Evolutionary conservation across 805 yeast genomes (phyloP).

Genomic region (Metschnikowia vanudenii): DNA sequence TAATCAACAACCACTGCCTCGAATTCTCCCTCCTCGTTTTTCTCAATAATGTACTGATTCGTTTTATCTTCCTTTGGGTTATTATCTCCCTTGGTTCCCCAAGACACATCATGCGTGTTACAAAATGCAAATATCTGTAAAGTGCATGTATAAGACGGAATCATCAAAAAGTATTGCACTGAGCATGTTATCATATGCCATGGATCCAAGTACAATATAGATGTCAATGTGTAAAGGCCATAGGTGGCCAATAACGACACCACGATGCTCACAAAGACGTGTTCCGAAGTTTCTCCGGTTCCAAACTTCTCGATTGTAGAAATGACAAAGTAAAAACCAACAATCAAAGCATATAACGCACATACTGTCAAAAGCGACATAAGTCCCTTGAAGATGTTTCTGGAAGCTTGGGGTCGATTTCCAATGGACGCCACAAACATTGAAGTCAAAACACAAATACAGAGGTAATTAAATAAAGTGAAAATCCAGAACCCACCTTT

Average conservation of each 20-base stretch:
- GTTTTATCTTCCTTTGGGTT: slow-evolving; percentile 59
- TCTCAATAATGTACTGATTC: slow-evolving; percentile 79
- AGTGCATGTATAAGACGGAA: slow-evolving; percentile 90
- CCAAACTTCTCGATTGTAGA: slow-evolving; percentile 46
- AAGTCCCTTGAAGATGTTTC: slow-evolving; percentile 66
- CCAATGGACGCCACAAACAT: slow-evolving; percentile 94
- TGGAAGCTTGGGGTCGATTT: slow-evolving; percentile 96
- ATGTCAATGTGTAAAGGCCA: slow-evolving; percentile 81
- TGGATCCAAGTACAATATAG: slow-evolving; percentile 85
- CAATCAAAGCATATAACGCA: slow-evolving; percentile 74
- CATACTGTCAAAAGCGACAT: slow-evolving; percentile 74
- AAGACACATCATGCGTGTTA: slow-evolving; percentile 95
- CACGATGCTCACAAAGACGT: slow-evolving; percentile 70
- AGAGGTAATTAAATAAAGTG: slow-evolving; percentile 80
- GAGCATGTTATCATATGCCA: slow-evolving; percentile 94
- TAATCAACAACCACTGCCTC: slow-evolving; percentile 81
- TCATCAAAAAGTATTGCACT: slow-evolving; percentile 79
- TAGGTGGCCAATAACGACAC: slow-evolving; percentile 87
- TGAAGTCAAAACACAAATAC: slow-evolving; percentile 80
- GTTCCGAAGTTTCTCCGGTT: slow-evolving; percentile 41
- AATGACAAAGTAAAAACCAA: slow-evolving; percentile 79
- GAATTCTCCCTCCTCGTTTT: slow-evolving; percentile 73
- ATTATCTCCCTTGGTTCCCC: slow-evolving; percentile 98
- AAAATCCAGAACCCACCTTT: slow-evolving; percentile 82
- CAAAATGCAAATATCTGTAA: slow-evolving; percentile 95